Evolutionary conservation across 495 filamentous ascomycete species (phyloP).

Genomic region (Emericellopsis terricola): DNA sequence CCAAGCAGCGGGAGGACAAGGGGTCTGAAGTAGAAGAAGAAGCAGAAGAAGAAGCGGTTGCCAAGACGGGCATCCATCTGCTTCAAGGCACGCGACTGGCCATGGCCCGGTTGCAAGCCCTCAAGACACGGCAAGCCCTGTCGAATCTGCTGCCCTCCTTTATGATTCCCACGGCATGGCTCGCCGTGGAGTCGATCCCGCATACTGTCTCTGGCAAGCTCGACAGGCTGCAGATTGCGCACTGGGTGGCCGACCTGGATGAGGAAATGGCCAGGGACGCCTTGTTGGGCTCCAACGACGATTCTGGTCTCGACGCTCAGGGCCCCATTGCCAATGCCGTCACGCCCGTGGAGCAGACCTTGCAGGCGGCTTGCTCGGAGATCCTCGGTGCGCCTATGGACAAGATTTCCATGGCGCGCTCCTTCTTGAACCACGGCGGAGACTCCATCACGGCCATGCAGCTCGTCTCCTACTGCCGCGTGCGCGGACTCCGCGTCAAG

Average conservation of each 20-base stretch:
- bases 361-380: conserved; percentile 5
- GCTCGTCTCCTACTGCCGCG: conserved; percentile 17
- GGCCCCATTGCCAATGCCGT: too few species aligned
- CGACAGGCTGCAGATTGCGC: background rate
- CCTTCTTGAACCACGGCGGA: conserved; percentile 39
- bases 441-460: conserved; percentile 46
- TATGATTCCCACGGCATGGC: conserved; percentile 45
- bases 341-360: conserved; percentile 3
- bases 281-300: too few species aligned
- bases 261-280: too few species aligned
- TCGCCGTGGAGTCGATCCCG: conserved; percentile 37
- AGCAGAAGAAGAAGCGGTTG: too few species aligned
- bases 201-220: conserved; percentile 5
- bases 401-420: conserved; percentile 25
- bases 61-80: too few species aligned
- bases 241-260: too few species aligned
- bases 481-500: conserved; percentile 18
- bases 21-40: too few species aligned
- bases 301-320: too few species aligned
- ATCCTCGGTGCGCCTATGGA: conserved; percentile 7
- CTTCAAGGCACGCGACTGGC: too few species aligned
- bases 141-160: conserved; percentile 33
- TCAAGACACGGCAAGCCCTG: too few species aligned
- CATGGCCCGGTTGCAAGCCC: too few species aligned
- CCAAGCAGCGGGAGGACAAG: too few species aligned